Evolutionary conservation across 2,329 filamentous ascomycete genomes (phyloP).

Genomic region (Pyricularia sp.): DNA sequence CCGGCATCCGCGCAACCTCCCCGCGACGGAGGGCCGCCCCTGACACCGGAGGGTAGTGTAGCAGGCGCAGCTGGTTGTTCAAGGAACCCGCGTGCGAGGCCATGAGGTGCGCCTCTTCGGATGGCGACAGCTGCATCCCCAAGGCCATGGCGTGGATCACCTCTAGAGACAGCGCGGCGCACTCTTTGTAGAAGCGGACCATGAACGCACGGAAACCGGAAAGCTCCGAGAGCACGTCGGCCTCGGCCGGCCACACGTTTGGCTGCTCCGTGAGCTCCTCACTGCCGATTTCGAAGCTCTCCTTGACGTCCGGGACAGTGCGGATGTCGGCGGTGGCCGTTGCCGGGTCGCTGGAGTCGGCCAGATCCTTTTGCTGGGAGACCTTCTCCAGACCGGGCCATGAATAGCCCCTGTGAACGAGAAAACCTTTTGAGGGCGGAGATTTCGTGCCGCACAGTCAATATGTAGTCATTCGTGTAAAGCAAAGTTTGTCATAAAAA

Average conservation of each 20-base stretch:
- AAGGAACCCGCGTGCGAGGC: conserved; percentile 34
- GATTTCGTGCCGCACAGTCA: not conserved
- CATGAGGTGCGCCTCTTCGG: conserved; percentile 9
- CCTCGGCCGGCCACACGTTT: conserved; percentile 22
- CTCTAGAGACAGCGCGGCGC: conserved; percentile 15
- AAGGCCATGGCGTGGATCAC: conserved; percentile 18
- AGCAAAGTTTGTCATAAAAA: no score
- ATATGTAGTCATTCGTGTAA: not conserved
- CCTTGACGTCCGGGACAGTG: conserved; percentile 1
- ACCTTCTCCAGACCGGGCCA: conserved; percentile 13
- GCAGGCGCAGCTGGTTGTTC: conserved; percentile 45
- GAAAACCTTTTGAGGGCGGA: conserved; percentile 4
- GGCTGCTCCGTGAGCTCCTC: conserved; percentile 19
- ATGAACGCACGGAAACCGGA: conserved; percentile 22
- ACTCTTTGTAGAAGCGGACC: conserved; percentile 17
- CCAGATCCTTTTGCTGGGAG: conserved; percentile 1
- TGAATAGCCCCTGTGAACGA: conserved; percentile 11
- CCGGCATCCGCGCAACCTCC: conserved; percentile 14
- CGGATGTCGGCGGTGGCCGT: not conserved
- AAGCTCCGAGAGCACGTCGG: conserved; percentile 10
- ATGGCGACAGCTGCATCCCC: conserved; percentile 18
- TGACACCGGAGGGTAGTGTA: conserved; percentile 35
- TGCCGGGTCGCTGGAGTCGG: conserved; percentile 1
- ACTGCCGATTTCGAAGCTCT: conserved; percentile 8
- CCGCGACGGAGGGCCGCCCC: conserved; percentile 15